Evolutionary conservation across 192 early-diverging fungal genomes (phyloP).

Genomic region (Rhizophlyctis rosea): DNA sequence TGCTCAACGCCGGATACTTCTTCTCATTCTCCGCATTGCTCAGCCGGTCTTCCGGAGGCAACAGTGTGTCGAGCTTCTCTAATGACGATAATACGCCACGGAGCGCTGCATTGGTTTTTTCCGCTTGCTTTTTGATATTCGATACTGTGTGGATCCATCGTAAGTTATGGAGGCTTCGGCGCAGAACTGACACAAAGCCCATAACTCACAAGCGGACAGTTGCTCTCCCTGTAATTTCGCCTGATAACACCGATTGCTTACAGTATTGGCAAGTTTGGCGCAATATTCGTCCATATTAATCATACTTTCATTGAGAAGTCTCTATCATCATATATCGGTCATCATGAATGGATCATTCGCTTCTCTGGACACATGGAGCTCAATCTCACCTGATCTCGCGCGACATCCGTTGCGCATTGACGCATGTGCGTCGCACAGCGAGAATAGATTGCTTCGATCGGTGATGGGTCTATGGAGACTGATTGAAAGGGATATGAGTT

Average conservation of each 20-base stretch:
- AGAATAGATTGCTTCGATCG: constrained; percentile 6
- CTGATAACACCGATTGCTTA: constrained; percentile 22
- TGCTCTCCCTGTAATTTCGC: constrained; percentile 25
- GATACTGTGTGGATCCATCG: constrained; percentile 8
- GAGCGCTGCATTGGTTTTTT: constrained; percentile 11
- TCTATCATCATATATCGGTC: not conserved
- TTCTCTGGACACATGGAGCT: not conserved
- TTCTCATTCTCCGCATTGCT: constrained; percentile 14
- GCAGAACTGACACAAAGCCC: constrained; percentile 2
- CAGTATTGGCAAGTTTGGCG: constrained; percentile 34
- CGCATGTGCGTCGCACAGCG: constrained; percentile 18
- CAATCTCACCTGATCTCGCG: constrained; percentile 26
- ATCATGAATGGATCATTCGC: not conserved
- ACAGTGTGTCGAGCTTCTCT: constrained; percentile 29
- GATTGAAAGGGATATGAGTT: too few species aligned
- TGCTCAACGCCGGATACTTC: constrained; percentile 22
- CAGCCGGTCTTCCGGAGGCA: constrained; percentile 22
- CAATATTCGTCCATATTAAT: constrained; percentile 36
- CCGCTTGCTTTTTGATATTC: constrained; percentile 22
- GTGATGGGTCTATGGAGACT: constrained; percentile 22
- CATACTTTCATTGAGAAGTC: constrained; percentile 18
- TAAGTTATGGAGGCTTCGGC: not conserved
- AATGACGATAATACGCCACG: constrained; percentile 16
- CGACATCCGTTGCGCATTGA: constrained; percentile 19
- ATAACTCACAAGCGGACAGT: constrained; percentile 14